These are phyloP conservation scores for Halophytophthora batemanensis DNA, from an alignment of 352 stramenopile species.

Conservation along the genomic window DNA sequence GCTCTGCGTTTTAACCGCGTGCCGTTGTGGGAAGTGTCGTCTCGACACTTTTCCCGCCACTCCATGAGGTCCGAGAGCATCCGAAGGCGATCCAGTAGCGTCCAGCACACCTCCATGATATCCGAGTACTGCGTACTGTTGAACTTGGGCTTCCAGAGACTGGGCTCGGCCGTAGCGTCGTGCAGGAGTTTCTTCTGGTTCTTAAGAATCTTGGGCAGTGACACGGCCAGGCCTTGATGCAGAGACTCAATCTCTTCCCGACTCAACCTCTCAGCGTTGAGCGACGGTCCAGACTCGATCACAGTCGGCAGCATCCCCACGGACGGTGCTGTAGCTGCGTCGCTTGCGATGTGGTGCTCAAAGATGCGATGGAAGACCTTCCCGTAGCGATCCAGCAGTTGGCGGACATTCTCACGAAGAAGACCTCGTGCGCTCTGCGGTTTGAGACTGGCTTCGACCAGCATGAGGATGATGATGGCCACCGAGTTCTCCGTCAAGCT, in stretches of 20 bases:
- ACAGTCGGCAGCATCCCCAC: constrained; percentile 14
- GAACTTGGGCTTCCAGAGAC: constrained; percentile 53
- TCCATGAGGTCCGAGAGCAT: constrained; percentile 65
- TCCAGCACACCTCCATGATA: constrained; percentile 43
- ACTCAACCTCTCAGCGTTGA: constrained; percentile 13
- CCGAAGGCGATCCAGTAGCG: constrained; percentile 47
- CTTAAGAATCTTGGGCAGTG: constrained; percentile 32
- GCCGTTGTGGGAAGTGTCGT: constrained; percentile 10
- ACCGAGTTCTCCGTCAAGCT: constrained; percentile 63
- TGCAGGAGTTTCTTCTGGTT: constrained; percentile 49
- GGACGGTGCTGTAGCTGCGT: constrained; percentile 4
- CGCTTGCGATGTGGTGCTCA: constrained; percentile 45
- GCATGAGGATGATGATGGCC: constrained; percentile 65
- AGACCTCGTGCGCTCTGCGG: constrained; percentile 52
- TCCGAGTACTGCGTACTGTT: constrained; percentile 49
- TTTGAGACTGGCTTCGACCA: constrained; percentile 45
- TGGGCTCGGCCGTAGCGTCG: constrained; percentile 50
- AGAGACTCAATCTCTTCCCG: constrained; percentile 28
- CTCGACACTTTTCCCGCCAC: constrained; percentile 42
- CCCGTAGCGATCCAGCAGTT: constrained; percentile 37
- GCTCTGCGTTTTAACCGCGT: constrained; percentile 13
- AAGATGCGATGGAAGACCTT: constrained; percentile 45
- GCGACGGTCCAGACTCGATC: constrained; percentile 5
- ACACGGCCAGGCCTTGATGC: constrained; percentile 34
- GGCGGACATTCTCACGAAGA: constrained; percentile 54